These are phyloP conservation scores for Vitis rotundifolia DNA, from an alignment of 164 flowering plant species.

Conservation along the genomic window DNA sequence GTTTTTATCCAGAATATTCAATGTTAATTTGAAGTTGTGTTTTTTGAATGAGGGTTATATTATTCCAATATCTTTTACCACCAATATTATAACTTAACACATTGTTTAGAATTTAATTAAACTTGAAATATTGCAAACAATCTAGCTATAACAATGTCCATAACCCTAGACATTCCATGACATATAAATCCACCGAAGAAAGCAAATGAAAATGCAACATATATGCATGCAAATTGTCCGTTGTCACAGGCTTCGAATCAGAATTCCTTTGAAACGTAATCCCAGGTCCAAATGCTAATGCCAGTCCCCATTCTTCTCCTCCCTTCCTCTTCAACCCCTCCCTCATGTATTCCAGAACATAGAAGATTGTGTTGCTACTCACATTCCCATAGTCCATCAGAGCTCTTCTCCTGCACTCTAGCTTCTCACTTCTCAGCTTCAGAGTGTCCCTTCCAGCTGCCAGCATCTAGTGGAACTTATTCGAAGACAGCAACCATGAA, in stretches of 20 bases:
- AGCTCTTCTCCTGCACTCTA: conserved; percentile 60
- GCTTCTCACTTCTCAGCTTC: conserved; percentile 37
- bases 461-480: too few species aligned
- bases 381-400: conserved; percentile 73
- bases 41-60: too few species aligned
- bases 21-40: too few species aligned
- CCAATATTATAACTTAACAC: too few species aligned
- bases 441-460: conserved; percentile 6
- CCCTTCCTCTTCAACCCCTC: conserved; percentile 41
- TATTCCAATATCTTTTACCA: too few species aligned
- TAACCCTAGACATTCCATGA: too few species aligned
- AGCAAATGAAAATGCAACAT: background rate
- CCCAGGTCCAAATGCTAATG: conserved; percentile 71
- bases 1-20: too few species aligned
- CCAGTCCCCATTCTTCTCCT: conserved; percentile 71
- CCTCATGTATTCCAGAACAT: conserved; percentile 64
- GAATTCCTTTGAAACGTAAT: conserved; percentile 75
- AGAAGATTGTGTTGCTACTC: conserved; percentile 67
- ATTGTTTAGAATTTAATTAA: too few species aligned
- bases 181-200: background rate
- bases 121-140: too few species aligned
- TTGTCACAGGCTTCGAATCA: conserved; percentile 49
- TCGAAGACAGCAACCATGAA: too few species aligned
- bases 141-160: too few species aligned
- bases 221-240: background rate